Evolutionary conservation across 192 early-diverging fungal genomes (phyloP), one percentile per base, ranked within the genome.

Genomic region (Backusella westeae): DNA sequence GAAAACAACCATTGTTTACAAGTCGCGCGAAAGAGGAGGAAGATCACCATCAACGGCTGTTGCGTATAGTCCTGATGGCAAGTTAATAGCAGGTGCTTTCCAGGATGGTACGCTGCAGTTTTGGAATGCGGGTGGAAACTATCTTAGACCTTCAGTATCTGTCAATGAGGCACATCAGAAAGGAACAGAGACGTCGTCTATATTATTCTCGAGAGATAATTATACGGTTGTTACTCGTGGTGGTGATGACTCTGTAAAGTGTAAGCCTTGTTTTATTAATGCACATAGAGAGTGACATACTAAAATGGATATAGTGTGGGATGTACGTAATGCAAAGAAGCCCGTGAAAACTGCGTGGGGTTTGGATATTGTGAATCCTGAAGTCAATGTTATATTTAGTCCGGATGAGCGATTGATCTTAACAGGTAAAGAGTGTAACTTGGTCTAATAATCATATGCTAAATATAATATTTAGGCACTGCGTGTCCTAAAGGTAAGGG

Each of bases 211-310:
- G 4, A 77, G 87, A 34, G 87, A 93, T 70, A 88, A 87, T n/a
- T 79, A 76, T 17, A 81, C 86, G 7, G 72, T 99, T 49, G 87
- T 94, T 3, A 93, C 94, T 2, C 87, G 97, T 34, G 91, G 93
- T 67, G 91, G 90, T 42, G 94, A 96, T 80, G 93, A 94, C 71
- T 92, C 93, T 6, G 90, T 99, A 32, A 97, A 97, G 86, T 76
- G 88, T 88, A 78, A 67, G 80, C 23, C 34, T 26, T 34, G 6
- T 8, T 36, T 74, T 26, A 1, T 6, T 34, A 69, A 41, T 32
- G 32, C 2, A 32, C 7, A 36, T 19, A 12, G 1, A 14, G 21
- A 74, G 15, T 52, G 34, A 19, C 23, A 23, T 67, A 19, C 29
- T 38, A 73, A 71, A 32, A 19, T 7, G 6, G 9, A 26, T 75